Evolutionary conservation across 1,284 basidiomycete genomes (phyloP), one percentile per base, ranked within the genome.

Genomic region (Bondarzewia mesenterica): DNA sequence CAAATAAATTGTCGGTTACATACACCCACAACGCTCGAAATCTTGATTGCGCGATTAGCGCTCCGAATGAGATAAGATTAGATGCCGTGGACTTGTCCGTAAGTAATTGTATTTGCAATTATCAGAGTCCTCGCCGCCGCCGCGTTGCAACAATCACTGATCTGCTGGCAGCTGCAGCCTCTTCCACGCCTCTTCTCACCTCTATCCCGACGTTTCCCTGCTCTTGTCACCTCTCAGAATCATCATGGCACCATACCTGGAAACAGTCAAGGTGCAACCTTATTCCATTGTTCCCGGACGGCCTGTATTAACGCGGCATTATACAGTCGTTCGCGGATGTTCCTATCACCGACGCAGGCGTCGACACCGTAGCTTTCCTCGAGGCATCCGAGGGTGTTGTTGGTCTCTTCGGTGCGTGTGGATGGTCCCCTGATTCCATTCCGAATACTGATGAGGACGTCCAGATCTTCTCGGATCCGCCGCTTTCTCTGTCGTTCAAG

Each of bases 301-400:
- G 12, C 10, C 29, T 25, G 7, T 8, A 8, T 16, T 23, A 7
- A 16, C 18, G 7, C 14, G 27, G 18, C 38, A 26, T 5, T 18
- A 35, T 29, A 5, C 45, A 95, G 92, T 93, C 89, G 21, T 97
- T 92, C 63, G 82, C 82, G 58, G 89, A 96, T 67, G 95, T 99
- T 26, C 79, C 87, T 29, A 75, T 92, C 60, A 91, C 87, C 53
- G 85, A 91, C 57, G 76, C 75, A 55, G 94, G 95, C 56, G 82
- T 99, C 63, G 85, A 97, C 64, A 98, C 96, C 3, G 65, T 79
- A 39, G 73, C 77, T 40, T 99, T 99, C 73, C 76, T 95, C 54
- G 84, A 96, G 60, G 96, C 96, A 7, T 78, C 89, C 3, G 80
- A 91, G 57, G 93, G 92, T 40, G 76, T 99, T 44, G 87, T 95